Evolutionary conservation across 2,329 filamentous ascomycete genomes (phyloP).

Genomic region (Daldinia sp.): DNA sequence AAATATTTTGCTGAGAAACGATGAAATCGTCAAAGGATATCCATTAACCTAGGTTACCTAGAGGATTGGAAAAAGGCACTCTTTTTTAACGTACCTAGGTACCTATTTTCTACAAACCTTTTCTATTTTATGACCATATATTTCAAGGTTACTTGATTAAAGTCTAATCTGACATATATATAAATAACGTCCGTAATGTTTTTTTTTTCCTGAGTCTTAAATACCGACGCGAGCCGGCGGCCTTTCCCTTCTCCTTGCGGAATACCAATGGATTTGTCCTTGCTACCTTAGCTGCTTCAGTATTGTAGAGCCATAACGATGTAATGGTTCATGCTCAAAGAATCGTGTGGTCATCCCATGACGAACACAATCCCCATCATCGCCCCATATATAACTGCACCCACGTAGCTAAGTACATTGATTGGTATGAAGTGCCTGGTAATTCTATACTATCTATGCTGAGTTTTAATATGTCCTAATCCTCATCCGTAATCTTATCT

Average conservation of each 20-base stretch:
- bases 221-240: not conserved
- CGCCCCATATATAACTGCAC: slow-evolving; percentile 1
- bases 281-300: not conserved
- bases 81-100: not conserved
- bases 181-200: not conserved
- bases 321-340: not conserved
- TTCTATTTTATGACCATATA: not conserved
- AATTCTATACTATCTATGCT: not conserved
- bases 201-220: not conserved
- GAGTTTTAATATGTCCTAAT: slow-evolving; percentile 40
- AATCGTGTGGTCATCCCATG: slow-evolving; percentile 22
- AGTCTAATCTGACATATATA: not conserved
- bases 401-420: not conserved
- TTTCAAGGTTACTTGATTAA: not conserved
- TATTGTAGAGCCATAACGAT: not conserved
- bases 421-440: not conserved
- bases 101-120: not conserved
- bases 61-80: not conserved
- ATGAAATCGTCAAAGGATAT: not conserved
- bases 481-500: slow-evolving; percentile 52
- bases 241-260: not conserved
- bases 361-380: slow-evolving; percentile 2
- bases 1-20: too few species aligned
- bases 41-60: not conserved
- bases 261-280: not conserved